phyloP scores from a whole-genome alignment of 1,139 yeast species.

The Kodamaea anthophila region DNA sequence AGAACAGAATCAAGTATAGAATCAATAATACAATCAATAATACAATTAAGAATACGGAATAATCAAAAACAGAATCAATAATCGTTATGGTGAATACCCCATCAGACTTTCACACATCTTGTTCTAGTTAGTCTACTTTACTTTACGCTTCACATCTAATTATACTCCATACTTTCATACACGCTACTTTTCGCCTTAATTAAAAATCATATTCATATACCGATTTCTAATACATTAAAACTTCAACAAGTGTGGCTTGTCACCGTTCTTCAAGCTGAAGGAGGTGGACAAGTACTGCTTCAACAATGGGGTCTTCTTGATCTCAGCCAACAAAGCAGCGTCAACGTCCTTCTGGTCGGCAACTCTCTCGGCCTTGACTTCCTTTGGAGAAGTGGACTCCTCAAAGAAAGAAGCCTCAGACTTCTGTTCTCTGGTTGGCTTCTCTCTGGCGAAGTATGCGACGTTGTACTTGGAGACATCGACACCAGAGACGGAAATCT shows the following conservation, averaged over 20 bases:
- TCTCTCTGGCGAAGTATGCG: slow-evolving; percentile 97
- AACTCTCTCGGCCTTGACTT: slow-evolving; percentile 89
- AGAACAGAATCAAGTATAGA: too few relatives aligned
- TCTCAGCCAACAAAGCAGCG: slow-evolving; percentile 86
- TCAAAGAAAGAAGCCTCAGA: slow-evolving; percentile 95
- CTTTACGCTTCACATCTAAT: background rate
- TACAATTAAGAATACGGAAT: too few relatives aligned
- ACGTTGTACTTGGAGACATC: slow-evolving; percentile 91
- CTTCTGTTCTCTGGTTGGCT: slow-evolving; percentile 68
- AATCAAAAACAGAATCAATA: too few relatives aligned
- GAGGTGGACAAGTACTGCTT: slow-evolving; percentile 96
- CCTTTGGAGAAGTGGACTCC: slow-evolving; percentile 82
- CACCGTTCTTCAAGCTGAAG: slow-evolving; percentile 97
- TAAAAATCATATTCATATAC: slow-evolving; percentile 5
- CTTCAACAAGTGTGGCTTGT: slow-evolving; percentile 98
- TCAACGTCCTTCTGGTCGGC: slow-evolving; percentile 98
- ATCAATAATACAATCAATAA: too few relatives aligned
- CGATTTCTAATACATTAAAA: slow-evolving; percentile 43
- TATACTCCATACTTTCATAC: too few relatives aligned
- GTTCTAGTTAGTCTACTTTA: too few relatives aligned
- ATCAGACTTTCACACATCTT: too few relatives aligned
- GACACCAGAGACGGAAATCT: slow-evolving; percentile 72
- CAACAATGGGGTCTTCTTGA: slow-evolving; percentile 97
- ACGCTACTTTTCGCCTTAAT: slow-evolving; percentile 2
- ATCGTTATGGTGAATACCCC: too few relatives aligned